These are phyloP conservation scores for Inonotus obliquus DNA, from an alignment of 1,284 basidiomycete genomes.

Conservation along the genomic window DNA sequence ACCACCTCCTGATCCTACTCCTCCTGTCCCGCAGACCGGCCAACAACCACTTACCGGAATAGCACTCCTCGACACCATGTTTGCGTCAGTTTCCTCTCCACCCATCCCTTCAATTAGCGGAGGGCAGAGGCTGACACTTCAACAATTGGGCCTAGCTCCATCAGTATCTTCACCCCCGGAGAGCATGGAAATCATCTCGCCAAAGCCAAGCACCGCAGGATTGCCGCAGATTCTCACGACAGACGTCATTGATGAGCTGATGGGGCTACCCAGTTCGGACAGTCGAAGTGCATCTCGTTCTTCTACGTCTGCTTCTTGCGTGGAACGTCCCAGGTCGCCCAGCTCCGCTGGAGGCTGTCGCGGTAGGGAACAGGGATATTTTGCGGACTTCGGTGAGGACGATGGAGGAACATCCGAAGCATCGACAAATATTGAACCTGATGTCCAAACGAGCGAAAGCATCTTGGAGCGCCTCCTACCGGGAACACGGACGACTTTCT, in stretches of 20 bases:
- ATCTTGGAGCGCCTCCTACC: conserved; percentile 1
- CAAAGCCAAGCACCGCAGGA: conserved; percentile 16
- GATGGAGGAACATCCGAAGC: conserved; percentile 14
- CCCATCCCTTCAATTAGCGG: not conserved
- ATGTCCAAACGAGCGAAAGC: not conserved
- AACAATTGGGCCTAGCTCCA: conserved; percentile 7
- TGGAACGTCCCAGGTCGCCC: conserved; percentile 8
- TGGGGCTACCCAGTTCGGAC: conserved; percentile 13
- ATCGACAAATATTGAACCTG: conserved; percentile 6
- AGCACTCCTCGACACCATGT: conserved; percentile 25
- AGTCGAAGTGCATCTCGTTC: conserved; percentile 15
- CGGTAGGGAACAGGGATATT: conserved; percentile 14
- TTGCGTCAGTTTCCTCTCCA: conserved; percentile 22
- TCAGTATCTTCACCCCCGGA: conserved; percentile 6
- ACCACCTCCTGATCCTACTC: conserved; percentile 5
- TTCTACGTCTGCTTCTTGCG: conserved; percentile 11
- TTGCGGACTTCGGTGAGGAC: conserved; percentile 17
- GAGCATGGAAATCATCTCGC: conserved; percentile 17
- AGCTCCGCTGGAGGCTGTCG: conserved; percentile 11
- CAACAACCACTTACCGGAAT: conserved; percentile 19
- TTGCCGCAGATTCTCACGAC: conserved; percentile 18
- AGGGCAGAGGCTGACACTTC: conserved; percentile 7
- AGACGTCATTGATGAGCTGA: conserved; percentile 17
- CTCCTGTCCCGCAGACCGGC: not conserved
- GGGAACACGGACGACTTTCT: conserved; percentile 5